Base-by-base conservation (phyloP, 192 early-diverging fungal species). In the Spinellus fusiger region DNA sequence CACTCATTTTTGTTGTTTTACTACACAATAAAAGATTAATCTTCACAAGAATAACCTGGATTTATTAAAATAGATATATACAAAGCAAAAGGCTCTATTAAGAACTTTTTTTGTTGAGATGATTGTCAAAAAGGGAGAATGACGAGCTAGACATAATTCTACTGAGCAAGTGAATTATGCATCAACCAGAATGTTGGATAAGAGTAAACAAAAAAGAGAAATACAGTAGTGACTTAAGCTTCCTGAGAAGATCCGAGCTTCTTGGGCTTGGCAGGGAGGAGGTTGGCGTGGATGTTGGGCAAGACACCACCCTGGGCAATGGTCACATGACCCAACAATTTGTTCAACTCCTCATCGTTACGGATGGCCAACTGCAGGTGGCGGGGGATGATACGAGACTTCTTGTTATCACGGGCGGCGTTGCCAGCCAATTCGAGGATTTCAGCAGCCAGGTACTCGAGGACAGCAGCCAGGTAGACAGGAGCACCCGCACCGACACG, bases 291-390 rank as follows among this genome's bases (percentile, higher is more conserved):
- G 70, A 89, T 90, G 77, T 85, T 86, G 71, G 81, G 80, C 61
- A 89, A 66, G 26, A 90, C 85, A 80, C 88, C 89, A 63, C 91
- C 89, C 78, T 91, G 88, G 62, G 92, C 89, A 63, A 94, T 94
- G 68, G 90, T 93, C 59, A 94, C 90, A 69, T 81, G 82, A 62
- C 87, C 87, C 53, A 94, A 85, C 56, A 94, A 80, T 77, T 91
- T 93, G 86, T 92, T 94, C 62, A 94, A 75, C 74, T 94, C 92
- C 66, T 92, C 90, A 76, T 93, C 90, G 78, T 92, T 92, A 57
- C 91, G 76, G 81, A 92, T 91, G 78, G 90, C 90, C 54, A 93
- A 82, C 78, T 92, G 92, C 44, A 91, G 70, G 78, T 93, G 91
- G 50, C 92, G 84, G 55, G 92, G 92, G 62, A 93, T 91, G 70